Conservation (phyloP, 139 green algal species). For the Chlorella sorokiniana region DNA sequence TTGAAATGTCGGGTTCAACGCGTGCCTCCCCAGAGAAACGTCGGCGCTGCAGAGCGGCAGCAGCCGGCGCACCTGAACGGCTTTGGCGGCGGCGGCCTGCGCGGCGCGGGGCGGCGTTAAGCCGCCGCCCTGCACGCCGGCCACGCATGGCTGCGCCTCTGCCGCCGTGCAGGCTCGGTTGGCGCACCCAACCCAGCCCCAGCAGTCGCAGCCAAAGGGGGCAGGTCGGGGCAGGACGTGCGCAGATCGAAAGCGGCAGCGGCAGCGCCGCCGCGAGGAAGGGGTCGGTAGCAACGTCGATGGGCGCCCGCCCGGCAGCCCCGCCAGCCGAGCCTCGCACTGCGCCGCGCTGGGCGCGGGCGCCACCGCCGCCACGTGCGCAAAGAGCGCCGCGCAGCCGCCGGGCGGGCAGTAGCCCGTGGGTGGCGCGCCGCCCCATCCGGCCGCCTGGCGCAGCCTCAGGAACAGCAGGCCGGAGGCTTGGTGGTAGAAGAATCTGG, state of each 20-base stretch:
- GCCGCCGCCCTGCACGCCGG: background rate
- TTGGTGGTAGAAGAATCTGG: background rate
- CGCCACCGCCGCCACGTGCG: background rate
- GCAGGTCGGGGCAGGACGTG: background rate
- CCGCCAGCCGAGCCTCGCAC: background rate
- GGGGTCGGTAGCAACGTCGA: background rate
- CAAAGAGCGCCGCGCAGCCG: background rate
- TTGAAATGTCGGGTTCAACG: no score
- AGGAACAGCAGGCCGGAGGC: background rate
- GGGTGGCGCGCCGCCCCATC: background rate
- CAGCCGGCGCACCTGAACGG: background rate
- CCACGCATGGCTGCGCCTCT: background rate
- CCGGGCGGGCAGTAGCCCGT: conserved; percentile 10
- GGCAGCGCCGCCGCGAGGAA: background rate
- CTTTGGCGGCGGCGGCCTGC: background rate
- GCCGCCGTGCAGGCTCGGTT: background rate
- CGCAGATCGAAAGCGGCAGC: background rate
- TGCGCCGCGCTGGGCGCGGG: background rate
- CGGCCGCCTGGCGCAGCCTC: background rate
- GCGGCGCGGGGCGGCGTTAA: no score
- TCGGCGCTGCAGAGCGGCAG: background rate
- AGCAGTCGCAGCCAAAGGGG: conserved; percentile 12
- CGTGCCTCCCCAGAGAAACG: no score
- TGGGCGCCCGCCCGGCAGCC: background rate
- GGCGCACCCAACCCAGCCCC: background rate